A percentile compares a stretch with the other conserved stretches of the same genome.
Conservation (phyloP, 108 stramenopile genomes). For the Cyclotella distinguenda region DNA sequence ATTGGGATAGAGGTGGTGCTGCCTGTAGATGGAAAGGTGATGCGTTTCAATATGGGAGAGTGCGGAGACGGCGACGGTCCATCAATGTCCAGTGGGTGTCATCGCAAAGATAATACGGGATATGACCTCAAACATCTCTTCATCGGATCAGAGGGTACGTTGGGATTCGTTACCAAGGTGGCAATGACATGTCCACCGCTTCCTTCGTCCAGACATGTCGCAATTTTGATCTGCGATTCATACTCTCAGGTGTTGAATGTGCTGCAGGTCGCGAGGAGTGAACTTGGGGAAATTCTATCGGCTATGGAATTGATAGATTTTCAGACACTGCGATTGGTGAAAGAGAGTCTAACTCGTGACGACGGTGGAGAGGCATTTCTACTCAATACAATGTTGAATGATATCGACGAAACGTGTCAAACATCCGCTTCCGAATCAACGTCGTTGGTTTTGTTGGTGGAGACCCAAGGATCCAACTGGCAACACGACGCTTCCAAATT, state of each 20-base stretch:
- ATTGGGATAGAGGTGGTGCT: slow-evolving; percentile 93
- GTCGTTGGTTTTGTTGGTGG: slow-evolving; percentile 82
- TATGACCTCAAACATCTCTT: slow-evolving; percentile 94
- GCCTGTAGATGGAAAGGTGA: slow-evolving; percentile 77
- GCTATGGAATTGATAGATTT: slow-evolving; percentile 93
- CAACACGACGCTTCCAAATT: slow-evolving; percentile 85
- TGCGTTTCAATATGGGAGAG: slow-evolving; percentile 57
- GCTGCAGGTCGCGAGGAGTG: slow-evolving; percentile 59
- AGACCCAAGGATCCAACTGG: slow-evolving; percentile 84
- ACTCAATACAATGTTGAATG: slow-evolving; percentile 8
- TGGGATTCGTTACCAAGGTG: slow-evolving; percentile 91
- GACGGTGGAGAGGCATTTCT: not conserved
- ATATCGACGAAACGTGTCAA: not conserved
- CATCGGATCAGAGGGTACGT: slow-evolving; percentile 94
- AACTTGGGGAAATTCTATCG: slow-evolving; percentile 85
- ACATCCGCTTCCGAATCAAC: not conserved
- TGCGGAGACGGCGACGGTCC: too few relatives aligned
- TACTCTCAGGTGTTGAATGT: slow-evolving; percentile 62
- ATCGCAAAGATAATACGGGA: slow-evolving; percentile 97
- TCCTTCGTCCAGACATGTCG: slow-evolving; percentile 71
- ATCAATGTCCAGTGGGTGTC: too few relatives aligned
- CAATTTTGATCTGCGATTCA: slow-evolving; percentile 73
- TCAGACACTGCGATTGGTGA: slow-evolving; percentile 57
- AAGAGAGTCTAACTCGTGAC: slow-evolving; percentile 12
- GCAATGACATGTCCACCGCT: slow-evolving; percentile 65